Conservation (phyloP, 139 green algal species). For the Chlamydomonas eustigma region DNA sequence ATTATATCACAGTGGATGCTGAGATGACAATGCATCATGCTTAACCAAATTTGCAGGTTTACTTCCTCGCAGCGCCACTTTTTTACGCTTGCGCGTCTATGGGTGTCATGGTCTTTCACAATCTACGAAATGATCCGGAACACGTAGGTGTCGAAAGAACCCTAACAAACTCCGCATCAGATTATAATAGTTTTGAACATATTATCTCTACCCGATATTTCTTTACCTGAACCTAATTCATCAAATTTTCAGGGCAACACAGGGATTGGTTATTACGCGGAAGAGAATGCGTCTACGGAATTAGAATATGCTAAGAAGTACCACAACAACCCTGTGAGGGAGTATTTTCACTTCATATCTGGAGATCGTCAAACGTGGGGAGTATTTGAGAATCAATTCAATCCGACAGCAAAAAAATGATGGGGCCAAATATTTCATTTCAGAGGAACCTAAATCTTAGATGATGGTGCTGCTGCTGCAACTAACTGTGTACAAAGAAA, state of each 20-base stretch:
- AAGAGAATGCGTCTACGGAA: not conserved
- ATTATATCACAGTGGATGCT: not conserved
- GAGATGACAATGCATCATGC: not conserved
- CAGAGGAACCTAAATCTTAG: no score
- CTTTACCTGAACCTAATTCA: not conserved
- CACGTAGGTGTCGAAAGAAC: not conserved
- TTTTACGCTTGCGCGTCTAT: not conserved
- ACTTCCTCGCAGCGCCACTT: not conserved
- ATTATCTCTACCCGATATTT: not conserved
- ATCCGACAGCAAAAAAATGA: not conserved
- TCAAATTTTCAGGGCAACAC: not conserved
- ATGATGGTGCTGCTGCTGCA: no score
- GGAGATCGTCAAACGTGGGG: not conserved
- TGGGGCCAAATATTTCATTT: not conserved
- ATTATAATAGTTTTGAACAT: not conserved
- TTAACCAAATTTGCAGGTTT: not conserved
- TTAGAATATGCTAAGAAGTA: not conserved
- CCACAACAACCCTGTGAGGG: constrained; percentile 6
- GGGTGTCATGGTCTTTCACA: not conserved
- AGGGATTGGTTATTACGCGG: not conserved
- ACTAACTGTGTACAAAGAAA: no score
- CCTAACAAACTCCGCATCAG: not conserved
- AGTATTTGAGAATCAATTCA: not conserved
- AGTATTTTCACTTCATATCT: not conserved
- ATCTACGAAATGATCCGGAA: not conserved